Base-by-base conservation (phyloP, 1,284 basidiomycete species). In the Tausonia pullulans region DNA sequence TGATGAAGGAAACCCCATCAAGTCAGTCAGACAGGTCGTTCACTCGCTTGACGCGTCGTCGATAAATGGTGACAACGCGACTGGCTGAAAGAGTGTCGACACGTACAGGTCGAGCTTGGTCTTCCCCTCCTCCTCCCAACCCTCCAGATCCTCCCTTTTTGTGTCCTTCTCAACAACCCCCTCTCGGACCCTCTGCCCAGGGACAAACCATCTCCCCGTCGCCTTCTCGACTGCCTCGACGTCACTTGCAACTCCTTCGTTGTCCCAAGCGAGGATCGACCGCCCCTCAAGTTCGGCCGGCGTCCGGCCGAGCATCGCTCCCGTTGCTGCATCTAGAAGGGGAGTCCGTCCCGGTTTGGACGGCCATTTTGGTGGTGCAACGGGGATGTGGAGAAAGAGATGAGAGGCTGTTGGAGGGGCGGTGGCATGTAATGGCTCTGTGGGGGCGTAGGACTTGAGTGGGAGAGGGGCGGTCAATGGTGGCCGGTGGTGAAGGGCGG, bases 1-100 rank as follows among this genome's bases (percentile, higher is more conserved):
- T 27, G 27, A 27, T 27, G 27, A 27, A 27, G 27, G 27, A 11
- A 93, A 71, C 72, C 74, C 72, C 27, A 63, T 60, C 14, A 41
- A 48, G 0, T 49, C 52, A 41, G 13, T 40, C 39, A 11, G 8
- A 10, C 4, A 16, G 40, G 41, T 46, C 16, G 10, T 53, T n/a
- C n/a, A 4, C n/a, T 5, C 49, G 8, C 49, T 40, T 50, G 60
- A 50, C 53, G 49, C 41, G 41, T 2, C 55, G 53, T n/a, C 55
- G 41, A 14, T 44, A 11, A 13, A n/a, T 44, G 41, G 13, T 41
- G 53, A 5, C 63, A 44, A 56, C n/a, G 56, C 8, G 50, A 1
- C 62, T 39, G 9, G n/a, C 16, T n/a, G 10, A 9, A 40, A 5
- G 8, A 43, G 5, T 11, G 2, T 11, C 1, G 16, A 13, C 44